Evolutionary conservation across 805 yeast species (phyloP).

Genomic region (Lachancea dasiensis): DNA sequence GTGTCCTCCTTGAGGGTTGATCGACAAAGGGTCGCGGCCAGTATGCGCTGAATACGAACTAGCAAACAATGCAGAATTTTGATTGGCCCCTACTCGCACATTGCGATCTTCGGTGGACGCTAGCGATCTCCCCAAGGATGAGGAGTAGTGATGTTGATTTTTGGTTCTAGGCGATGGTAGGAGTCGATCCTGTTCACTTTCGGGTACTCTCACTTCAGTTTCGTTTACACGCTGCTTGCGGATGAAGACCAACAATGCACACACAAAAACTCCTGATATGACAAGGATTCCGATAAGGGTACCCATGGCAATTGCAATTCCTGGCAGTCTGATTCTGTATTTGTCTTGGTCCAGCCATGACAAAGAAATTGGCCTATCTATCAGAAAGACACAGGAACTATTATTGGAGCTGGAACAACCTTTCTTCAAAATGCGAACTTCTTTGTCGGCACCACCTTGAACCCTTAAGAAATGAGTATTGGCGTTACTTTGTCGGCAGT

Average conservation of each 20-base stretch:
- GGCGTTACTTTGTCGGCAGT: slow-evolving; percentile 38
- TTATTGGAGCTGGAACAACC: slow-evolving; percentile 49
- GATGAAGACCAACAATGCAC: slow-evolving; percentile 5
- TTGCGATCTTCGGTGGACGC: neutral
- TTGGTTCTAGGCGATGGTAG: neutral
- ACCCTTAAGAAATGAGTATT: slow-evolving; percentile 37
- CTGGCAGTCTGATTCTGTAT: slow-evolving; percentile 59
- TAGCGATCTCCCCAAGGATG: neutral
- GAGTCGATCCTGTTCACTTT: neutral
- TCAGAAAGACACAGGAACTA: slow-evolving; percentile 50
- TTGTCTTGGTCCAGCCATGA: slow-evolving; percentile 50
- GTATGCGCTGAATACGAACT: neutral
- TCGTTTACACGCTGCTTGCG: neutral
- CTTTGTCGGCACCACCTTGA: slow-evolving; percentile 46
- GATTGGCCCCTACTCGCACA: neutral
- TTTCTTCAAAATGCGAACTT: slow-evolving; percentile 50
- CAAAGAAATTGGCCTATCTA: slow-evolving; percentile 64
- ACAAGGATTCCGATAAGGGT: slow-evolving; percentile 51
- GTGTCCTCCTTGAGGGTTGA: no score
- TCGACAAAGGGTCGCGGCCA: neutral
- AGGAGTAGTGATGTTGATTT: neutral
- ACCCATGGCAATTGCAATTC: slow-evolving; percentile 63
- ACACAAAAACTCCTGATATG: slow-evolving; percentile 11
- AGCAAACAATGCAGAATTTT: neutral
- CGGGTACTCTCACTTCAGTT: neutral